Evolutionary conservation across 2,329 filamentous ascomycete genomes (phyloP).

Genomic region (Pseudogymnoascus verrucosus): DNA sequence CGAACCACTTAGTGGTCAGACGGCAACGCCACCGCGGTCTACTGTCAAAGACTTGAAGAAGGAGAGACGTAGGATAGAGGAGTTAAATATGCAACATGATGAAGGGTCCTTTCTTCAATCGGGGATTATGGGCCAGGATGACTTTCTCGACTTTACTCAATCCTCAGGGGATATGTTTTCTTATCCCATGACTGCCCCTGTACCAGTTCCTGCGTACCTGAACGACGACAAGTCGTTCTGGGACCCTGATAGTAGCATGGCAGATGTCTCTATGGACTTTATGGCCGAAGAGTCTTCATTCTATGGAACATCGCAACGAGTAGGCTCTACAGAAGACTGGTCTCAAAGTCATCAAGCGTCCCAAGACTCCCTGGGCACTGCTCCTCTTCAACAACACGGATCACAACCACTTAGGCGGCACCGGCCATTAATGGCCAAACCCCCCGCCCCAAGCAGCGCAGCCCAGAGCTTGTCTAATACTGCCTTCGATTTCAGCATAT

Average conservation of each 20-base stretch:
- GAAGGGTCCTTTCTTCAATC: constrained; percentile 4
- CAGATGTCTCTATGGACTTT: constrained; percentile 54
- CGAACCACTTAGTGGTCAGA: constrained; percentile 35
- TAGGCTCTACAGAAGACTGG: constrained; percentile 50
- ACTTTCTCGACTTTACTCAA: constrained; percentile 18
- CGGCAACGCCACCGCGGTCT: constrained; percentile 53
- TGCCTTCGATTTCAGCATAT: constrained; percentile 32
- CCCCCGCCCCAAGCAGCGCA: constrained; percentile 10
- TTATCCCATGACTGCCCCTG: constrained; percentile 52
- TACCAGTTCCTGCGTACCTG: constrained; percentile 38
- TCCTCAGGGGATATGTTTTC: constrained; percentile 49
- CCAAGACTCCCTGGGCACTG: constrained; percentile 34
- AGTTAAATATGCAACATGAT: constrained; percentile 24
- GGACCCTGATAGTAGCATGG: constrained; percentile 45
- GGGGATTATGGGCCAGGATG: constrained; percentile 1
- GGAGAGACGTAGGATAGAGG: not conserved
- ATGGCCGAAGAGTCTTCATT: constrained; percentile 30
- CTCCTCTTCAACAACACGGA: constrained; percentile 4
- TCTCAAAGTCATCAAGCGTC: constrained; percentile 47
- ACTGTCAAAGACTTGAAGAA: constrained; percentile 47
- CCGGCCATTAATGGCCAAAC: constrained; percentile 5
- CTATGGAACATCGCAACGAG: constrained; percentile 32
- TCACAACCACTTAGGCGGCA: not conserved
- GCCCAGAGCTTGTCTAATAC: constrained; percentile 35
- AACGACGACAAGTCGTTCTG: constrained; percentile 43